phyloP scores from a whole-genome alignment of 1,284 basidiomycete species.

The Ustanciosporium gigantosporum region DNA sequence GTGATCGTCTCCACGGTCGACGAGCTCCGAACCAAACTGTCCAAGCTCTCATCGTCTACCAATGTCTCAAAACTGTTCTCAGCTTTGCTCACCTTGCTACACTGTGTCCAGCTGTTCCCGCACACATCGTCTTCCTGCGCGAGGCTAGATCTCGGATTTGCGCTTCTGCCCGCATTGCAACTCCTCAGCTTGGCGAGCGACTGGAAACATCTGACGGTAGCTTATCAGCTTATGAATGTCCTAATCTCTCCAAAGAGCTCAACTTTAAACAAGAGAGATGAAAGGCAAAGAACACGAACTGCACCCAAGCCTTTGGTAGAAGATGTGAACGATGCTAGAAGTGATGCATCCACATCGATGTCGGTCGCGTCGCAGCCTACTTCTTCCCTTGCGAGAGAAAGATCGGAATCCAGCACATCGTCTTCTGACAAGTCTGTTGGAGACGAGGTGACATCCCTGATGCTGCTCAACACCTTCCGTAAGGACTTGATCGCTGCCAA shows the following conservation, averaged over 20 bases:
- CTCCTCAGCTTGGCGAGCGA: conserved; percentile 20
- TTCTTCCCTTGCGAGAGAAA: not conserved
- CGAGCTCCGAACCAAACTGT: conserved; percentile 7
- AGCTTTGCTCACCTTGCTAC: conserved; percentile 22
- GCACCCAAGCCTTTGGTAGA: not conserved
- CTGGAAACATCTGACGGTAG: conserved; percentile 24
- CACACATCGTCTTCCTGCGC: not conserved
- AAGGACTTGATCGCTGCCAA: conserved; percentile 10
- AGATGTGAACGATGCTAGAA: not conserved
- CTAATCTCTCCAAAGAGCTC: not conserved
- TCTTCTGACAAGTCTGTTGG: too few relatives aligned
- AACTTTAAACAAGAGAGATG: too few relatives aligned
- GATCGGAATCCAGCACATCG: not conserved
- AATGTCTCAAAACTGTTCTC: conserved; percentile 13
- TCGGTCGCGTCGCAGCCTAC: conserved; percentile 1
- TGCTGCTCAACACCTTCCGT: conserved; percentile 39
- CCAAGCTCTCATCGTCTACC: conserved; percentile 3
- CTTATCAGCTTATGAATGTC: conserved; percentile 16
- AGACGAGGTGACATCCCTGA: conserved; percentile 22
- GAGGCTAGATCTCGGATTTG: conserved; percentile 17
- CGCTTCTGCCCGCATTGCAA: conserved; percentile 35
- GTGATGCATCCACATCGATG: conserved; percentile 2
- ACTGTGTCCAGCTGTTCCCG: conserved; percentile 26
- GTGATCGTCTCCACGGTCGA: conserved; percentile 15
- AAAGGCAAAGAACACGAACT: not conserved